These are phyloP conservation scores for Rhizopogon sp. DNA, from an alignment of 768 basidiomycete genomes.

Conservation along the genomic window DNA sequence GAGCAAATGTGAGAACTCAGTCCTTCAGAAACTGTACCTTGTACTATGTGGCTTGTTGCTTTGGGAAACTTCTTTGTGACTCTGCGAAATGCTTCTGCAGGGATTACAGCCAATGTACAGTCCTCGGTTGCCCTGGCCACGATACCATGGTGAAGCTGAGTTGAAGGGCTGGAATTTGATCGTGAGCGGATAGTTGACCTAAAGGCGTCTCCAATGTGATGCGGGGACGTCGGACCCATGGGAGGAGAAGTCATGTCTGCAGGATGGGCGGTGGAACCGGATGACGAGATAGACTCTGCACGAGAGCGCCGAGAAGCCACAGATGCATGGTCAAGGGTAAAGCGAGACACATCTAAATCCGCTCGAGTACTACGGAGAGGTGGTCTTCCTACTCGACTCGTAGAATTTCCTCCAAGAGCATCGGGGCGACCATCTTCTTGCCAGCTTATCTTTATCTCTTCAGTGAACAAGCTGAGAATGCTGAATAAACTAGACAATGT, in stretches of 20 bases:
- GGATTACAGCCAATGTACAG: constrained; percentile 96
- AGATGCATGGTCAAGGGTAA: constrained; percentile 39
- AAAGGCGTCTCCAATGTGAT: constrained; percentile 2
- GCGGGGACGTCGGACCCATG: constrained; percentile 6
- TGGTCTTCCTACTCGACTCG: constrained; percentile 16
- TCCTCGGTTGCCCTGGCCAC: constrained; percentile 94
- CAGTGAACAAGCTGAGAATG: constrained; percentile 94
- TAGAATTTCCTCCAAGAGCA: constrained; percentile 9
- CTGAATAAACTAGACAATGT: constrained; percentile 96
- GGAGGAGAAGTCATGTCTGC: constrained; percentile 23
- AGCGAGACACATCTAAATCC: constrained; percentile 61
- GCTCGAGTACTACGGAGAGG: constrained; percentile 30
- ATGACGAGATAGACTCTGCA: constrained; percentile 60
- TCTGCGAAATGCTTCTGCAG: constrained; percentile 92
- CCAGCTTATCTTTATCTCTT: constrained; percentile 90
- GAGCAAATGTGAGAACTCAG: constrained; percentile 6
- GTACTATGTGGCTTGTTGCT: constrained; percentile 93
- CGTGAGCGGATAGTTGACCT: constrained; percentile 15
- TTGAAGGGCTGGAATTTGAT: constrained; percentile 19
- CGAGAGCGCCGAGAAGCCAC: constrained; percentile 24
- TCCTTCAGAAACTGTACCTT: constrained; percentile 46
- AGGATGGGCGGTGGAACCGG: constrained; percentile 64
- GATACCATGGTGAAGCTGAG: constrained; percentile 56
- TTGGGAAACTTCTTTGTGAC: constrained; percentile 97
- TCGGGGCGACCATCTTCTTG: constrained; percentile 52